Evolutionary conservation across 768 basidiomycete genomes (phyloP).

Genomic region (Leccinum subtestaceum): DNA sequence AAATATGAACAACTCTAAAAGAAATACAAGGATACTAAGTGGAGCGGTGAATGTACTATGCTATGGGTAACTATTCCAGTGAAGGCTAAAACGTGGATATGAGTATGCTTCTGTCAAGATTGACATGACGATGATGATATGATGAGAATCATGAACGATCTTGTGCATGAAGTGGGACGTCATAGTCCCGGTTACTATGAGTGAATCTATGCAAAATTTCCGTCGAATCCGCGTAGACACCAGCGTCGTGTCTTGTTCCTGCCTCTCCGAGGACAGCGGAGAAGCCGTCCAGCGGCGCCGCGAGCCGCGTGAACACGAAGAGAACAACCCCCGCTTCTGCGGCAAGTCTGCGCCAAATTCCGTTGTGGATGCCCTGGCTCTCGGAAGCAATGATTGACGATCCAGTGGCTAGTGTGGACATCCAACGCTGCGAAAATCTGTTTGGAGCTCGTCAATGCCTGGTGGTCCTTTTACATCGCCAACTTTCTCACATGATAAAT

Average conservation of each 20-base stretch:
- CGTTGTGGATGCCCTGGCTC: conserved; percentile 8
- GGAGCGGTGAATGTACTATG: conserved; percentile 2
- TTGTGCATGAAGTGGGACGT: neutral
- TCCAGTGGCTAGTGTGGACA: conserved; percentile 48
- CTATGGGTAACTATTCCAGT: conserved; percentile 7
- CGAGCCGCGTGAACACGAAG: conserved; percentile 12
- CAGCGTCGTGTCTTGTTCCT: conserved; percentile 14
- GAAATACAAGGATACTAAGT: conserved; percentile 16
- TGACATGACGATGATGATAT: conserved; percentile 1
- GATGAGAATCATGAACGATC: conserved; percentile 12
- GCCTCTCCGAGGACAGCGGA: conserved; percentile 7
- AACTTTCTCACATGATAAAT: conserved; percentile 51
- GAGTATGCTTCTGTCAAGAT: conserved; percentile 18
- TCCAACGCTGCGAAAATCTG: conserved; percentile 55
- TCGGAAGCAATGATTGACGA: conserved; percentile 13
- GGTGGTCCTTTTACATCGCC: neutral
- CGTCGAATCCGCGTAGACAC: conserved; percentile 28
- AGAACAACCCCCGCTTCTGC: conserved; percentile 13
- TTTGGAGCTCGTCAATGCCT: neutral
- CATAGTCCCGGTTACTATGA: conserved; percentile 11
- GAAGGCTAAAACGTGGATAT: conserved; percentile 9
- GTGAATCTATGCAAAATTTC: conserved; percentile 38
- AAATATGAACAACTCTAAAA: neutral
- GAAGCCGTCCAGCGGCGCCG: conserved; percentile 24
- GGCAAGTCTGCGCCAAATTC: conserved; percentile 25